Conservation (phyloP, 2,329 filamentous ascomycete genomes). For the Alternaria gaisen region DNA sequence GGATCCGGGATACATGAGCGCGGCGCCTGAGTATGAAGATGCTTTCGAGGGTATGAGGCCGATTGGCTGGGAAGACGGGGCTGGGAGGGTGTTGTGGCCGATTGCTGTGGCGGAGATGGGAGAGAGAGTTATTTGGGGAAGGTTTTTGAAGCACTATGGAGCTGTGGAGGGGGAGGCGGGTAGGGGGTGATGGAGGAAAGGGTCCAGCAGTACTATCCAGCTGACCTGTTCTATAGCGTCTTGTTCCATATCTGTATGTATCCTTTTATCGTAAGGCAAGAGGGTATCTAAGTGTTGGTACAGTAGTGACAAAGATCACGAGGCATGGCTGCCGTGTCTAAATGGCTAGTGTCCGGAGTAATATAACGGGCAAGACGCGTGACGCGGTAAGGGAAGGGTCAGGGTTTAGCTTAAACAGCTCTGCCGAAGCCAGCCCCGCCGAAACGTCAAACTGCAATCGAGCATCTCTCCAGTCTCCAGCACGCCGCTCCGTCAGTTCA, state of each 20-base stretch:
- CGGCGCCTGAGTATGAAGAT: slow-evolving; percentile 21
- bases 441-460: slow-evolving; percentile 24
- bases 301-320: slow-evolving; percentile 5
- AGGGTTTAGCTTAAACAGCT: slow-evolving; percentile 12
- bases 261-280: not conserved
- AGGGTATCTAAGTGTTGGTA: not conserved
- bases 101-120: slow-evolving; percentile 20
- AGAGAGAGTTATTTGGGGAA: slow-evolving; percentile 11
- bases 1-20: slow-evolving; percentile 26
- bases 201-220: not conserved
- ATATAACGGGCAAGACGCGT: slow-evolving; percentile 25
- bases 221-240: not conserved
- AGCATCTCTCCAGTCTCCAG: slow-evolving; percentile 16
- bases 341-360: slow-evolving; percentile 16
- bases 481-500: slow-evolving; percentile 21
- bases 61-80: slow-evolving; percentile 24
- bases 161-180: slow-evolving; percentile 19
- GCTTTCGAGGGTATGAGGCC: slow-evolving; percentile 18
- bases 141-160: slow-evolving; percentile 27
- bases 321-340: not conserved
- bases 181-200: slow-evolving; percentile 11
- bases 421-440: slow-evolving; percentile 30
- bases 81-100: slow-evolving; percentile 21
- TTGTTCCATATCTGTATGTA: not conserved
- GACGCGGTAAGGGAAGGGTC: slow-evolving; percentile 19